Evolutionary conservation across 129 eudicot species (phyloP).

Genomic region (Pseudognaphalium luteoalbum): DNA sequence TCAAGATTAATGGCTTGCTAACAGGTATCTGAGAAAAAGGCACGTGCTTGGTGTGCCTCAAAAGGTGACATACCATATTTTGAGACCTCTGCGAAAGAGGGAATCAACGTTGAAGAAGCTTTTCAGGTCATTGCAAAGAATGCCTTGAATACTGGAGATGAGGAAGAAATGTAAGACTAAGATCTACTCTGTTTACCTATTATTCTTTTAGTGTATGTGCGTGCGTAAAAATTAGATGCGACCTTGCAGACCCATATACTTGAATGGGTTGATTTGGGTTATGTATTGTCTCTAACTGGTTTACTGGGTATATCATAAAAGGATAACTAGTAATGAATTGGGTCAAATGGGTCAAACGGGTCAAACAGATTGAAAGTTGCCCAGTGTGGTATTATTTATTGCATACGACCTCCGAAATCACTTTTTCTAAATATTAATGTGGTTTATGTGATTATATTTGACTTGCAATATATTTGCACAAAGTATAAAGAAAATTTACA

Average conservation of each 20-base stretch:
- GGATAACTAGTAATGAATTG: neutral
- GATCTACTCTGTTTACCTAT: neutral
- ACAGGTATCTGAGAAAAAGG: slow-evolving; percentile 13
- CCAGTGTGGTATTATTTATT: too few species aligned
- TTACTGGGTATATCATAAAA: neutral
- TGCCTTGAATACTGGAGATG: slow-evolving; percentile 7
- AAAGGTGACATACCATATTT: neutral
- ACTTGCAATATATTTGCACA: too few species aligned
- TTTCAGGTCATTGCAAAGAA: slow-evolving; percentile 13
- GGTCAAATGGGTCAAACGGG: neutral
- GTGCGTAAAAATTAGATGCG: neutral
- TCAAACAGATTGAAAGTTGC: neutral
- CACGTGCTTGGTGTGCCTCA: slow-evolving; percentile 13
- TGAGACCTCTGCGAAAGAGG: slow-evolving; percentile 10
- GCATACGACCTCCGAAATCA: too few species aligned
- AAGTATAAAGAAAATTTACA: neutral
- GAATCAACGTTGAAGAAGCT: slow-evolving; percentile 11
- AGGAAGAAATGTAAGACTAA: slow-evolving; percentile 10
- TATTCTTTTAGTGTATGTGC: neutral
- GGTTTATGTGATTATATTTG: too few species aligned
- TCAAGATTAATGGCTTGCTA: neutral
- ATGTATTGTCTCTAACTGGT: neutral
- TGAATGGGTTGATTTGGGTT: neutral
- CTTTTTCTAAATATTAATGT: too few species aligned
- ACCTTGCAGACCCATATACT: neutral